These are phyloP conservation scores for Mortierella sp. DNA, from an alignment of 371 early-diverging fungal species.

Conservation along the genomic window DNA sequence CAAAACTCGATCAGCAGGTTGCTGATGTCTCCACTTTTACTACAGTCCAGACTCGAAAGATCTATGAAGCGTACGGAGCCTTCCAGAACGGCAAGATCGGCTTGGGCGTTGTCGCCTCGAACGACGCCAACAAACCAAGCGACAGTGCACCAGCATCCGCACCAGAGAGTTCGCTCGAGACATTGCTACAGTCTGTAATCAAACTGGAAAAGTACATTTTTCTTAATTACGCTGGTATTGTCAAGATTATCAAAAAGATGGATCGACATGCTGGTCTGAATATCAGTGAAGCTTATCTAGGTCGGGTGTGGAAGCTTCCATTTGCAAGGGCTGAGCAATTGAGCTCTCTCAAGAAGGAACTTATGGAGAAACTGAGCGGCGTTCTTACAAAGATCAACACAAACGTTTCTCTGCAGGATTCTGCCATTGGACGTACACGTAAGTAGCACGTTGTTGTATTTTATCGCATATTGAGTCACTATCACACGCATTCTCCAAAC, in stretches of 20 bases:
- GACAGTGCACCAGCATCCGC: constrained; percentile 1
- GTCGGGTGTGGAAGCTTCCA: constrained; percentile 72
- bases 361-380: constrained; percentile 64
- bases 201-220: constrained; percentile 70
- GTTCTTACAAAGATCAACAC: constrained; percentile 37
- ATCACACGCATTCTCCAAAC: not conserved
- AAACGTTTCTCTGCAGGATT: constrained; percentile 45
- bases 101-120: constrained; percentile 30
- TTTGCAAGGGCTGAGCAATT: constrained; percentile 73
- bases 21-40: constrained; percentile 63
- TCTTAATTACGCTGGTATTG: constrained; percentile 74
- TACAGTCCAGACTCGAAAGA: constrained; percentile 36
- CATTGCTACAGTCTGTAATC: constrained; percentile 62
- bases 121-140: constrained; percentile 20
- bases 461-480: constrained; percentile 27
- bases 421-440: constrained; percentile 34
- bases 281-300: constrained; percentile 79
- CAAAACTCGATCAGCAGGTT: constrained; percentile 71
- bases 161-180: constrained; percentile 31
- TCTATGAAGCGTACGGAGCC: constrained; percentile 55
- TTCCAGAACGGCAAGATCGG: constrained; percentile 58
- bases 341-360: constrained; percentile 70
- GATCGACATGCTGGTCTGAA: constrained; percentile 78
- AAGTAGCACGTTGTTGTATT: constrained; percentile 16
- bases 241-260: constrained; percentile 77